phyloP scores from a whole-genome alignment of 192 early-diverging fungal species.

The Mortierella antarctica region DNA sequence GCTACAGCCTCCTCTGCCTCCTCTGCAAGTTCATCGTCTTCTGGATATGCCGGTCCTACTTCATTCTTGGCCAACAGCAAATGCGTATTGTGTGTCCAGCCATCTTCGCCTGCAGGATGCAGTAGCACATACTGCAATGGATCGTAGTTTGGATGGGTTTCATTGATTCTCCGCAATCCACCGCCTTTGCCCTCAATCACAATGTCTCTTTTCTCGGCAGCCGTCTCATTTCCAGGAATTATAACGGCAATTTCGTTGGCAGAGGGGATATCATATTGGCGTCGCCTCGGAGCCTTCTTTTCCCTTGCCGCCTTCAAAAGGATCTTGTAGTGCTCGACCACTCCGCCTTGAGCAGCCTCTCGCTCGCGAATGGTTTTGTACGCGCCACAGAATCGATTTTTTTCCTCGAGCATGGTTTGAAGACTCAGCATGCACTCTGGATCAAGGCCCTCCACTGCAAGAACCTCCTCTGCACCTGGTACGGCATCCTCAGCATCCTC shows the following conservation, averaged over 20 bases:
- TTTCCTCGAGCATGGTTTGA: not conserved
- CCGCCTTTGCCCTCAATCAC: slow-evolving; percentile 19
- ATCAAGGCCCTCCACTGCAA: not conserved
- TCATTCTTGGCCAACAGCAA: not conserved
- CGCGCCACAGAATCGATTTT: not conserved
- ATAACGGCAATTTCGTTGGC: slow-evolving; percentile 7
- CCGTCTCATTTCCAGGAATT: slow-evolving; percentile 9
- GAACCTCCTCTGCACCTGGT: not conserved
- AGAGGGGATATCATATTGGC: too few relatives aligned
- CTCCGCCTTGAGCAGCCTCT: too few relatives aligned
- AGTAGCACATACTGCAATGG: slow-evolving; percentile 27
- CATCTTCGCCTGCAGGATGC: slow-evolving; percentile 22
- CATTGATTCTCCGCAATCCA: not conserved
- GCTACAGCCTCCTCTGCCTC: too few relatives aligned
- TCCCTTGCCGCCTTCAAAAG: not conserved
- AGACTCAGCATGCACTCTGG: not conserved
- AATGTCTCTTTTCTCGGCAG: slow-evolving; percentile 21
- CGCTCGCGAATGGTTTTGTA: slow-evolving; percentile 1
- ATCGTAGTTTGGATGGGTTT: slow-evolving; percentile 16
- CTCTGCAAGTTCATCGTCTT: not conserved
- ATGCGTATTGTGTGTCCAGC: too few relatives aligned
- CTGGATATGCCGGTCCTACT: not conserved
- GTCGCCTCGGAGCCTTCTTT: too few relatives aligned
- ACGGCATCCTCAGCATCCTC: too few relatives aligned
- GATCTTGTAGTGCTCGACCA: too few relatives aligned